A percentile compares a stretch with the other conserved stretches of the same genome.
Evolutionary conservation across 805 yeast genomes (phyloP).

Genomic region (Schwanniomyces pseudopolymorphus): DNA sequence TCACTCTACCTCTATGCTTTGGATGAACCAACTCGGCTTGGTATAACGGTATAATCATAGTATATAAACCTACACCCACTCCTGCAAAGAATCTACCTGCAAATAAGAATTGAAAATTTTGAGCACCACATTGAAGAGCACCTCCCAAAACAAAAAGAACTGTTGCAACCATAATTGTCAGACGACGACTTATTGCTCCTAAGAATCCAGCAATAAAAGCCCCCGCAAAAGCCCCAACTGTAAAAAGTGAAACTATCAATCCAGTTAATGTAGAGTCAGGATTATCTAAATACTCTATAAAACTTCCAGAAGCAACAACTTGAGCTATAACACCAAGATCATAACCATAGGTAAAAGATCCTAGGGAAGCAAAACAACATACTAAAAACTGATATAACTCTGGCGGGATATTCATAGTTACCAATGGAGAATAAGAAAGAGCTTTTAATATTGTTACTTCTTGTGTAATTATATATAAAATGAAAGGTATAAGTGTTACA

Average conservation of each 20-base stretch:
- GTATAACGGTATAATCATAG: slow-evolving; percentile 43
- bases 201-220: slow-evolving; percentile 12
- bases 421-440: too few relatives aligned
- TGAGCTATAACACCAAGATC: slow-evolving; percentile 29
- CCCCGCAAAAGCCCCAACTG: slow-evolving; percentile 16
- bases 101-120: slow-evolving; percentile 27
- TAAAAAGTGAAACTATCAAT: slow-evolving; percentile 12
- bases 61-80: slow-evolving; percentile 38
- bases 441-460: too few relatives aligned
- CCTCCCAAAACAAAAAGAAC: background rate
- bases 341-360: slow-evolving; percentile 24
- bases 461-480: too few relatives aligned
- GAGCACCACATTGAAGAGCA: slow-evolving; percentile 9
- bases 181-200: slow-evolving; percentile 3
- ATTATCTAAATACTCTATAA: slow-evolving; percentile 7
- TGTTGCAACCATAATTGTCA: background rate
- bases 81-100: slow-evolving; percentile 47
- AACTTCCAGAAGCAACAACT: slow-evolving; percentile 24
- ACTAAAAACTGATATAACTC: slow-evolving; percentile 14
- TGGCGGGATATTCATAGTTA: slow-evolving; percentile 11
- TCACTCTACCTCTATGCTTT: slow-evolving; percentile 27
- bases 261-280: slow-evolving; percentile 12
- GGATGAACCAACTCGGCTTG: slow-evolving; percentile 46
- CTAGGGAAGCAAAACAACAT: slow-evolving; percentile 15
- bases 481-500: too few relatives aligned